phyloP scores from a whole-genome alignment of 2,329 filamentous ascomycete species.

The Pseudohalonectria lignicola region DNA sequence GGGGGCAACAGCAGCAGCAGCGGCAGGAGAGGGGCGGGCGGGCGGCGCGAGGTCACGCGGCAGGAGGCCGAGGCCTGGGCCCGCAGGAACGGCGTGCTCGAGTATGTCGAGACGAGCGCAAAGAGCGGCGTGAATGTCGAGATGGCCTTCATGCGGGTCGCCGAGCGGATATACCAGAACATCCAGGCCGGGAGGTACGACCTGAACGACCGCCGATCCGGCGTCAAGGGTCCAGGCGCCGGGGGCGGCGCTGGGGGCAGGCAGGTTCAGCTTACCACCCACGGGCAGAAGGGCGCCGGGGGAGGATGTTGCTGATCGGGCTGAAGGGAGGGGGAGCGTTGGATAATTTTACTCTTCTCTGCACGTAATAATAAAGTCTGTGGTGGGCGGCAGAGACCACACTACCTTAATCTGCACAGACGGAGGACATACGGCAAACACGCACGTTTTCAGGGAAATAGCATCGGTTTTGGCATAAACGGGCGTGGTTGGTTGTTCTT shows the following conservation, averaged over 20 bases:
- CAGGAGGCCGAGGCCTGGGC: constrained; percentile 90
- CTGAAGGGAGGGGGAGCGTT: too few relatives aligned
- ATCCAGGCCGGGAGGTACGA: constrained; percentile 94
- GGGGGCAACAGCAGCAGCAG: constrained; percentile 46
- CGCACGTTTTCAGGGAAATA: too few relatives aligned
- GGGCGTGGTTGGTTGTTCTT: too few relatives aligned
- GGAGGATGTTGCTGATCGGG: too few relatives aligned
- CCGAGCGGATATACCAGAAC: constrained; percentile 91
- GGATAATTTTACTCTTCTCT: too few relatives aligned
- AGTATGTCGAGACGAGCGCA: constrained; percentile 92
- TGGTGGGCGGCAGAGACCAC: too few relatives aligned
- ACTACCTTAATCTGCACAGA: too few relatives aligned
- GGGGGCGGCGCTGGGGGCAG: constrained; percentile 19
- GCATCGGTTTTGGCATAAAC: too few relatives aligned
- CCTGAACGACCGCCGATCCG: constrained; percentile 81
- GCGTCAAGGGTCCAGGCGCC: constrained; percentile 66
- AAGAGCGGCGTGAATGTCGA: constrained; percentile 95
- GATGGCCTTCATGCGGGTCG: constrained; percentile 82
- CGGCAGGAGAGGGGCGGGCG: constrained; percentile 1
- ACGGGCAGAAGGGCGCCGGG: too few relatives aligned
- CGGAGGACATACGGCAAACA: too few relatives aligned
- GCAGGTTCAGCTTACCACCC: too few relatives aligned
- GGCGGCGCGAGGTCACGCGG: constrained; percentile 63
- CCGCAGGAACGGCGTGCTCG: constrained; percentile 68
- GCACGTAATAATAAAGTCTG: too few relatives aligned